Percentiles rank a stretch among this genome's conserved stretches.
phyloP scores from a whole-genome alignment of 2,329 filamentous ascomycete species.

The Cercospora zeina region DNA sequence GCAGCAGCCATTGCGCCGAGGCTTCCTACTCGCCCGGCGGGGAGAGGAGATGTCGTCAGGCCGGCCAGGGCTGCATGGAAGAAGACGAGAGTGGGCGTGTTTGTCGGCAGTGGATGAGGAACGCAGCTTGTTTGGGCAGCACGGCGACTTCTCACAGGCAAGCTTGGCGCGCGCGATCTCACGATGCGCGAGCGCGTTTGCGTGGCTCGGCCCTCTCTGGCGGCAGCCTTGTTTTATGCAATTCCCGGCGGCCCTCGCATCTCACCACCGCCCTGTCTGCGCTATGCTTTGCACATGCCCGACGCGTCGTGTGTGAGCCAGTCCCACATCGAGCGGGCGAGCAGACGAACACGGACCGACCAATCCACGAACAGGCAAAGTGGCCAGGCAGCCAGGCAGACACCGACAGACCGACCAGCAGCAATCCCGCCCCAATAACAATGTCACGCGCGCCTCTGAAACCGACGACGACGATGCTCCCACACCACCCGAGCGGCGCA shows the following conservation, averaged over 20 bases:
- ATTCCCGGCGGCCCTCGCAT: no score
- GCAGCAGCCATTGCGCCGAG: slow-evolving; percentile 6
- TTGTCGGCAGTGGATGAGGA: neutral
- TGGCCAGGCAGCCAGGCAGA: neutral
- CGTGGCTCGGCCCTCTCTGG: slow-evolving; percentile 2
- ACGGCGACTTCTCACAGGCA: neutral
- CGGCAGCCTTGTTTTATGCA: slow-evolving; percentile 5
- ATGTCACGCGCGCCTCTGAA: slow-evolving; percentile 7
- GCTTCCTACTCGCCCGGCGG: slow-evolving; percentile 5
- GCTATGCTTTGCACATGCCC: neutral
- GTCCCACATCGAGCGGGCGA: no score
- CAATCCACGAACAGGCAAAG: neutral
- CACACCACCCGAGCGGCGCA: neutral
- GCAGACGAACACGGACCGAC: no score
- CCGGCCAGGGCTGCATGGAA: neutral
- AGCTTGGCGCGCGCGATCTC: slow-evolving; percentile 6
- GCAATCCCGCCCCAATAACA: neutral
- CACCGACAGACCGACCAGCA: neutral
- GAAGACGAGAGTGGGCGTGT: neutral
- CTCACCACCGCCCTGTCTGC: no score
- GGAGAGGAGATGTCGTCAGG: neutral
- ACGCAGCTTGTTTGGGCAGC: slow-evolving; percentile 3
- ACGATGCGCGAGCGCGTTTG: slow-evolving; percentile 4
- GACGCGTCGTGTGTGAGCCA: neutral
- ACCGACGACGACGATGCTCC: slow-evolving; percentile 1